phyloP scores from a whole-genome alignment of 371 early-diverging fungal species.

The Actinomortierella ambigua region DNA sequence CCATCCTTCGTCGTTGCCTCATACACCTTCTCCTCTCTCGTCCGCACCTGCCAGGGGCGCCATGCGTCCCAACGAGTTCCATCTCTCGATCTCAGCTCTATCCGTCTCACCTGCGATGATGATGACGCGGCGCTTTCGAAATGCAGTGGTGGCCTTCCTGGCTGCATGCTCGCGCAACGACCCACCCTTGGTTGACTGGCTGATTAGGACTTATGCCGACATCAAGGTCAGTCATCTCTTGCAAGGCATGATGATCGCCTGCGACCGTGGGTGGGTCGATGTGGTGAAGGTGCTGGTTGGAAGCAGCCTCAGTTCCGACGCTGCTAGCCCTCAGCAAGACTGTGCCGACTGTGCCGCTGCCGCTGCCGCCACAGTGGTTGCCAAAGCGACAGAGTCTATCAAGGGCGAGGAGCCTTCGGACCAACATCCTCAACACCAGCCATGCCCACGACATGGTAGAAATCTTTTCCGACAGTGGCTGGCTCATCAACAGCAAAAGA shows the following conservation, averaged over 20 bases:
- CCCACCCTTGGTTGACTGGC: conserved; percentile 26
- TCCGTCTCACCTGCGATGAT: conserved; percentile 24
- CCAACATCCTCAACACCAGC: too few relatives aligned
- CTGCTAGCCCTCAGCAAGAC: too few relatives aligned
- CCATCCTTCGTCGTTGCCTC: not conserved
- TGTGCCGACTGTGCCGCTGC: too few relatives aligned
- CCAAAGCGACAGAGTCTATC: too few relatives aligned
- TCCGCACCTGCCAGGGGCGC: conserved; percentile 1
- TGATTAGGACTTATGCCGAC: conserved; percentile 35
- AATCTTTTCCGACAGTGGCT: too few relatives aligned
- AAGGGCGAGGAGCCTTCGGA: too few relatives aligned
- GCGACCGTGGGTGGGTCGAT: conserved; percentile 23
- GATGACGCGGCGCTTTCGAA: conserved; percentile 36
- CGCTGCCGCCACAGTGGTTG: too few relatives aligned
- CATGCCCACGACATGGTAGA: too few relatives aligned
- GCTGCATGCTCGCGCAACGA: conserved; percentile 37
- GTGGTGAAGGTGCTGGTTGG: conserved; percentile 25
- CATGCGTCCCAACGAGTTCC: conserved; percentile 1
- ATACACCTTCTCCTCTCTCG: too few relatives aligned
- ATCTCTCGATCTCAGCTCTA: conserved; percentile 19
- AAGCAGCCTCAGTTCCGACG: too few relatives aligned
- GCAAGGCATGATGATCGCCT: conserved; percentile 42
- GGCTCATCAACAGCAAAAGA: too few relatives aligned
- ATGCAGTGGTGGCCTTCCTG: conserved; percentile 39
- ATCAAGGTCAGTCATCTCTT: conserved; percentile 36